Base-by-base conservation (phyloP, 225 moss, liverwort and hornwort species). In the Bryum argenteum region DNA sequence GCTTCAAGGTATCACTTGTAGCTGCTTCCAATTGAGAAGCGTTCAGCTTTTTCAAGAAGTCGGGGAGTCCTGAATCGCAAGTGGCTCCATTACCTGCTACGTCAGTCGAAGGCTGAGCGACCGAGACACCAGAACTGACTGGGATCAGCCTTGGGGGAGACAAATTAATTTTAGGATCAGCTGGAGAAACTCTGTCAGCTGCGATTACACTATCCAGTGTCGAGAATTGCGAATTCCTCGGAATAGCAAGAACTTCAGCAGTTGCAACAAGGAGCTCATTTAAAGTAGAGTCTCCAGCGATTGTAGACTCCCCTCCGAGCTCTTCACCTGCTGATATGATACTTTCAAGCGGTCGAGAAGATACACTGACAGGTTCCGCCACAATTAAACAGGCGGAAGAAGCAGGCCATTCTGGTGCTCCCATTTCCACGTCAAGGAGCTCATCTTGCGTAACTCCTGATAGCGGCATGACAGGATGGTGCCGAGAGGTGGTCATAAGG, bases 21-120 rank as follows among this genome's bases (percentile, higher is more conserved):
- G 91, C 91, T 63, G 96, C 96, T 70, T 91, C 89, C 71, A 84
- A 81, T 74, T 97, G 96, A 69, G 90, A 83, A 45, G 67, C 62
- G 58, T 93, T 97, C 78, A 97, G 79, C 13, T 72, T 90, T 65
- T 80, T 76, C 69, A 97, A 67, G 59, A 89, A 76, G 64, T 77
- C 72, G 69, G 84, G 81, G 72, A 79, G 70, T 33, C 75, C 73
- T 68, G 69, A 75, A 54, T 79, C 67, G 60, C 62, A 70, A 67
- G 70, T 5, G 58, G n/a, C 42, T 70, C 23, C 54, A 28, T 77
- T 72, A 45, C 58, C 42, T 44, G 57, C 72, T 38, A 50, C 41
- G 52, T 75, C 19, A 67, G 54, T 65, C 51, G 43, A 66, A 72
- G 82, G 71, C 68, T 63, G 71, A 63, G 73, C 52, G 8, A 75